These are phyloP conservation scores for Marasmius sp. DNA, from an alignment of 1,284 basidiomycete species.

Conservation along the genomic window DNA sequence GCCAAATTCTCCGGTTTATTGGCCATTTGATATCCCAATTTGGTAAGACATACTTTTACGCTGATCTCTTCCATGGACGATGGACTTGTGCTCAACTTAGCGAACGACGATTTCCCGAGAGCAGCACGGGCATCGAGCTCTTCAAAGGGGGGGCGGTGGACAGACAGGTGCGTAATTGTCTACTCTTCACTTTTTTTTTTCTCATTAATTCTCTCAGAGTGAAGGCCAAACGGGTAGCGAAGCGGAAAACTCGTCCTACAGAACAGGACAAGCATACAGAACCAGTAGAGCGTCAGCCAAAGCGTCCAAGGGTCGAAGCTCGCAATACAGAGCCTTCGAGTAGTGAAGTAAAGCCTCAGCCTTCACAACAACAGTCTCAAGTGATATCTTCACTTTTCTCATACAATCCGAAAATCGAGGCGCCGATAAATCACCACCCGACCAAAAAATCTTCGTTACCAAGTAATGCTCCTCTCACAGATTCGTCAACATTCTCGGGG, in stretches of 20 bases:
- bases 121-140: conserved; percentile 25
- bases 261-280: conserved; percentile 18
- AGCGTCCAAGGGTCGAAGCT: conserved; percentile 48
- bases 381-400: conserved; percentile 93
- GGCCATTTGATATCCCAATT: neutral
- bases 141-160: conserved; percentile 82
- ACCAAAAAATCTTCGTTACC: conserved; percentile 45
- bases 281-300: conserved; percentile 37
- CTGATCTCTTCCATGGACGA: conserved; percentile 53
- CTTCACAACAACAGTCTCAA: conserved; percentile 44
- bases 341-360: conserved; percentile 16
- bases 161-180: conserved; percentile 62
- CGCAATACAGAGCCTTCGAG: conserved; percentile 11
- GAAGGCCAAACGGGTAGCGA: conserved; percentile 67
- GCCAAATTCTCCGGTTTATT: conserved; percentile 13
- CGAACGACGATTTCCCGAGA: conserved; percentile 34
- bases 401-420: conserved; percentile 70
- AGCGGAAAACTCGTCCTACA: conserved; percentile 52
- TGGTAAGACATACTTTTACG: neutral
- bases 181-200: conserved; percentile 11
- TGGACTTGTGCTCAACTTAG: conserved; percentile 68
- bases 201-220: conserved; percentile 42
- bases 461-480: conserved; percentile 81
- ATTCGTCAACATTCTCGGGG: conserved; percentile 73
- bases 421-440: conserved; percentile 29